Base-by-base conservation (phyloP, 345 rosid species). In the Populus simonii region DNA sequence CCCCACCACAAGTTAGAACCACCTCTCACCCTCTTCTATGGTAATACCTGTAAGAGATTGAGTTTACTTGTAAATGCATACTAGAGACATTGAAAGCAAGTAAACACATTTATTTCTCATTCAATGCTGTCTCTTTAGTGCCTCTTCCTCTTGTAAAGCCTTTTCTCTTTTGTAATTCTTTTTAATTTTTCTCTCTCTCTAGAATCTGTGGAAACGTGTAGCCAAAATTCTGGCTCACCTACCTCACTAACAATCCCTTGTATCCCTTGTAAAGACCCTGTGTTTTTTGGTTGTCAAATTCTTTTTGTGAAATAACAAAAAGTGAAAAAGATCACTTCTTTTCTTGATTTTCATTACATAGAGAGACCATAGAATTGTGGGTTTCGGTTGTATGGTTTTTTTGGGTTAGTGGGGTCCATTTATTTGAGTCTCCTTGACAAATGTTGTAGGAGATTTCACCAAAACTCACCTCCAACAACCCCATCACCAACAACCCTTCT, bases 401-500 rank as follows among this genome's bases (percentile, higher is more conserved):
- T 59, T 17, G 39, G 38, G 39, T 66, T 16, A 16, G 69, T 17
- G 69, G 69, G 69, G 41, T 66, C 69, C 39, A 27, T 66, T 13
- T 35, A 70, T 13, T 70, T 27, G 16, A 23, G 65, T 59, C 25
- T 59, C 65, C 27, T 84, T 74, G 72, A 71, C 79, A 79, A 43
- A 74, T 81, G 84, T 72, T 79, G 45, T 68, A 72, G 76, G 53
- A 51, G 71, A 70, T 83, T 80, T 80, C 80, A 83, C 78, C 83
- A 78, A 71, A 66, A 29, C 68, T 71, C 75, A 61, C 47, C 68
- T 15, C 41, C 78, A 66, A 66, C 80, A 70, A 70, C 78, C 75
- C 33, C 80, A n/a, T 8, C 79, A 41, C 35, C 83, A 74, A 39
- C 82, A 63, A 71, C 61, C 71, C 77, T 59, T 68, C 74, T 74